Conservation (phyloP, 2,329 filamentous ascomycete species). For the Aspergillus sp. region DNA sequence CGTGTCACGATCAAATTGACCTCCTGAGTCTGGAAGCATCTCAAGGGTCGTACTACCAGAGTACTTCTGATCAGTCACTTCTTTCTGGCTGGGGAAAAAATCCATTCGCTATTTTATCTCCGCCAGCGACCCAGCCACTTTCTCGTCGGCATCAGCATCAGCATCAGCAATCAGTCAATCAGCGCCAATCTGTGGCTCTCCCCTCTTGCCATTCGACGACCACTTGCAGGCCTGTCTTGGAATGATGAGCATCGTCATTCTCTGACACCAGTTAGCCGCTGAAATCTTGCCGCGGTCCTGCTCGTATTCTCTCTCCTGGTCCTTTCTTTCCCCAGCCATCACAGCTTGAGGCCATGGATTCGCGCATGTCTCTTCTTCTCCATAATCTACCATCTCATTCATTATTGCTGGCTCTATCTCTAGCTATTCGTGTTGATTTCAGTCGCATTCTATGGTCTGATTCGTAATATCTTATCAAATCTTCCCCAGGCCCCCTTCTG, state of each 20-base stretch:
- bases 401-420: background rate
- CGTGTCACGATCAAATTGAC: background rate
- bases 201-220: background rate
- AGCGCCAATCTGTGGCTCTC: background rate
- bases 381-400: background rate
- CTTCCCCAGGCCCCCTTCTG: background rate
- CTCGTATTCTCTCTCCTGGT: conserved; percentile 1
- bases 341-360: background rate
- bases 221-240: background rate
- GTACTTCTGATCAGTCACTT: no score
- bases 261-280: conserved; percentile 9
- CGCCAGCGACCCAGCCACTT: background rate
- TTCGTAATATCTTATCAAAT: conserved; percentile 1
- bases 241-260: conserved; percentile 4
- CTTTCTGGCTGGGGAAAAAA: background rate
- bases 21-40: background rate
- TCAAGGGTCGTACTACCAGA: no score
- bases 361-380: background rate
- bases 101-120: background rate
- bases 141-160: background rate
- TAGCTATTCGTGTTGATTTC: background rate
- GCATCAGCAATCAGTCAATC: background rate
- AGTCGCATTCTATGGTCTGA: background rate
- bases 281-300: background rate
- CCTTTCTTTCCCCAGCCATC: background rate